These are phyloP conservation scores for Podila horticola DNA, from an alignment of 192 early-diverging fungal species.

Conservation along the genomic window DNA sequence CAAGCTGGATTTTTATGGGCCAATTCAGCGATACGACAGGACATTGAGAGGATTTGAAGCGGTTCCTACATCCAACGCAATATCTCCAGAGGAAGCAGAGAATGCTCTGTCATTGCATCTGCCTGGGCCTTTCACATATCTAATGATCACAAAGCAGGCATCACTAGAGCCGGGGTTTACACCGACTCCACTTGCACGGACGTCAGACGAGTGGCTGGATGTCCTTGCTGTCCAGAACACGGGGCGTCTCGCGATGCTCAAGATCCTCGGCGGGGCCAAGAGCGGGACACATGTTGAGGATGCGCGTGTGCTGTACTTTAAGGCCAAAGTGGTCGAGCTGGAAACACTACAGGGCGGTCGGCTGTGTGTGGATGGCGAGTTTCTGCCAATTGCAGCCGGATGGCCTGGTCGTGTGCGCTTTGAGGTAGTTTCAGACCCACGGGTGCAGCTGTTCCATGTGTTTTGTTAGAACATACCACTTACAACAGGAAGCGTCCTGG, in stretches of 20 bases:
- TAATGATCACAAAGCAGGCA: constrained; percentile 56
- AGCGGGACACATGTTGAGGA: constrained; percentile 46
- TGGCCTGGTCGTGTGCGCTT: constrained; percentile 13
- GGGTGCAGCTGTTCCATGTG: neutral
- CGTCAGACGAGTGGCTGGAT: constrained; percentile 54
- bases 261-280: constrained; percentile 30
- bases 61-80: neutral
- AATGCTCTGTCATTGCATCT: neutral
- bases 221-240: constrained; percentile 48
- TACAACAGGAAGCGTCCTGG: no score
- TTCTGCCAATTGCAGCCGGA: constrained; percentile 20
- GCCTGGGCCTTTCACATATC: constrained; percentile 54
- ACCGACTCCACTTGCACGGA: constrained; percentile 55
- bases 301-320: constrained; percentile 56
- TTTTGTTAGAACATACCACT: no score
- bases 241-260: constrained; percentile 33
- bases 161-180: constrained; percentile 57
- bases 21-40: constrained; percentile 38
- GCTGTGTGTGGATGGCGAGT: constrained; percentile 62
- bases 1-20: constrained; percentile 29
- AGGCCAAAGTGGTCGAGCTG: constrained; percentile 45
- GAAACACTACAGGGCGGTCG: constrained; percentile 36
- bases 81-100: neutral
- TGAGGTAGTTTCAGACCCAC: neutral
- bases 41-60: constrained; percentile 5